phyloP scores from a whole-genome alignment of 1,284 basidiomycete genomes.

The Tilletia caries region DNA sequence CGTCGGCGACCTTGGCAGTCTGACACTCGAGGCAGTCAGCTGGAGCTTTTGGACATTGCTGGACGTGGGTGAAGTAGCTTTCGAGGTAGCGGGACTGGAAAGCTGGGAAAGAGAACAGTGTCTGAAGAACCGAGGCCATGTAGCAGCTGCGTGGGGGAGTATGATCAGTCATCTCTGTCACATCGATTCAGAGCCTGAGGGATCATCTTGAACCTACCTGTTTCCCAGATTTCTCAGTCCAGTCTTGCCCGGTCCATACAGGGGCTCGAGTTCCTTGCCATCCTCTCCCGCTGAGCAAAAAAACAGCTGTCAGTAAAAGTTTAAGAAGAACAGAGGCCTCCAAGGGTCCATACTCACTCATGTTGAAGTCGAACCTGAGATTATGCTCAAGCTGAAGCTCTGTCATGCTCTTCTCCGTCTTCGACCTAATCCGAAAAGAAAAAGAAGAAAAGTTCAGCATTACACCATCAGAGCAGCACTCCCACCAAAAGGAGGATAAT shows the following conservation, averaged over 20 bases:
- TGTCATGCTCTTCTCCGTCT: constrained; percentile 96
- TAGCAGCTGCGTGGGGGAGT: constrained; percentile 69
- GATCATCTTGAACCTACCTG: constrained; percentile 59
- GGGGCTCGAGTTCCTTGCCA: constrained; percentile 78
- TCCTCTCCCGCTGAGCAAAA: constrained; percentile 64
- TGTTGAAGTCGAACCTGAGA: constrained; percentile 87
- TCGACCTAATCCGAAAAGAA: constrained; percentile 56
- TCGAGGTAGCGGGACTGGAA: constrained; percentile 74
- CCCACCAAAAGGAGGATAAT: neutral
- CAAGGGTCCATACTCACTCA: constrained; percentile 56
- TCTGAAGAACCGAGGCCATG: constrained; percentile 89
- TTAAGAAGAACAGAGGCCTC: neutral
- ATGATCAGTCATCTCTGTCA: neutral
- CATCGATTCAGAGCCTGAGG: no score
- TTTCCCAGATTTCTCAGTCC: constrained; percentile 92
- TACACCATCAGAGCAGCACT: neutral
- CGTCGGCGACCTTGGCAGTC: constrained; percentile 86
- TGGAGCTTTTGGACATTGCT: constrained; percentile 60
- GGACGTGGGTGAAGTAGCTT: constrained; percentile 51
- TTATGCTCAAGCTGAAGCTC: constrained; percentile 98
- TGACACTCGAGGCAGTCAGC: constrained; percentile 90
- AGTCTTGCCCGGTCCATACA: constrained; percentile 84
- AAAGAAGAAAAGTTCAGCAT: neutral
- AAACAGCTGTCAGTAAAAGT: neutral
- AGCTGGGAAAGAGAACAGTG: constrained; percentile 72